phyloP scores from a whole-genome alignment of 768 basidiomycete genomes.

The Lactarius evosmus region DNA sequence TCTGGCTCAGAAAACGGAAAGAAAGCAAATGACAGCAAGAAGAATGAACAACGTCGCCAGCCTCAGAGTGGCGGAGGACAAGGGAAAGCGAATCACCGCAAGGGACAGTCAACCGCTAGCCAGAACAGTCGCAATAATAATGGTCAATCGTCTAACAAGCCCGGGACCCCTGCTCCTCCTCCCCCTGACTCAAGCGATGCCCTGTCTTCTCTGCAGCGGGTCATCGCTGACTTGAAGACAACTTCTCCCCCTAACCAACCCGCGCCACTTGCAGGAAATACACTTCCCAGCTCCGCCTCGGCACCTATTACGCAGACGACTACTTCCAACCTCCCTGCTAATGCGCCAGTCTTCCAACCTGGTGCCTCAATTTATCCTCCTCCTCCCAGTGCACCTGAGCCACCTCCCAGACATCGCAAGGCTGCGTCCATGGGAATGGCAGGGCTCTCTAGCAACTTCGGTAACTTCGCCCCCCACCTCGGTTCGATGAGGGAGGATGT shows the following conservation, averaged over 20 bases:
- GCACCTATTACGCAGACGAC: constrained; percentile 47
- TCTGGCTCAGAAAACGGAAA: constrained; percentile 72
- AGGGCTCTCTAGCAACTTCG: constrained; percentile 57
- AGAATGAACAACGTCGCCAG: constrained; percentile 49
- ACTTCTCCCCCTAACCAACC: constrained; percentile 61
- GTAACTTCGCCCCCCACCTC: constrained; percentile 73
- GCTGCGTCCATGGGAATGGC: constrained; percentile 68
- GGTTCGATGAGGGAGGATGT: constrained; percentile 82
- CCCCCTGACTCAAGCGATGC: constrained; percentile 71
- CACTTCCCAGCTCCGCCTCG: constrained; percentile 38
- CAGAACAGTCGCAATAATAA: constrained; percentile 54
- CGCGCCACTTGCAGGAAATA: constrained; percentile 39
- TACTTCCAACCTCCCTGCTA: constrained; percentile 53
- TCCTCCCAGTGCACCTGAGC: constrained; percentile 43
- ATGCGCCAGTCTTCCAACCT: constrained; percentile 74
- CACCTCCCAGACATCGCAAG: constrained; percentile 70
- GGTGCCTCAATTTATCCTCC: constrained; percentile 57
- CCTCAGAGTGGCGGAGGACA: constrained; percentile 35
- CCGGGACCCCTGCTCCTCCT: constrained; percentile 47
- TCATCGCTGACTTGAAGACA: constrained; percentile 92
- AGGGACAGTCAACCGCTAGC: constrained; percentile 47
- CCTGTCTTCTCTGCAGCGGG: constrained; percentile 82
- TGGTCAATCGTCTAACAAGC: constrained; percentile 28
- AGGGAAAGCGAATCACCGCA: constrained; percentile 32
- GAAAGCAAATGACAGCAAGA: constrained; percentile 52